Percentiles rank a stretch among this genome's conserved stretches.
Conservation (phyloP, 352 stramenopile species). For the Elongisporangium anandrum region DNA sequence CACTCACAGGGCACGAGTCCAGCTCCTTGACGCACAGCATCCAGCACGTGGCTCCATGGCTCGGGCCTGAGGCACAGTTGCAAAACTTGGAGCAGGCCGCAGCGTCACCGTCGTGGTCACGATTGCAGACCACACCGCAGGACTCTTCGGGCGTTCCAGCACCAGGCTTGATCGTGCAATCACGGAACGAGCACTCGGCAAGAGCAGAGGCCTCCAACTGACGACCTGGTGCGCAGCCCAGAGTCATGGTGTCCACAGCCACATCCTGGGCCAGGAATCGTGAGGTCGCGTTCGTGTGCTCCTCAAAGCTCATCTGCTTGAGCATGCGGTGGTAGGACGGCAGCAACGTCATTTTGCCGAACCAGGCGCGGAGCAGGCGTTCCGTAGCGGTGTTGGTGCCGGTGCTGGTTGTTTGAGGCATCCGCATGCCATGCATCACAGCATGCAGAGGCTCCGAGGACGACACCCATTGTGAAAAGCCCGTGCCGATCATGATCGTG, state of each 20-base stretch:
- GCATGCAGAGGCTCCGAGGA: constrained; percentile 38
- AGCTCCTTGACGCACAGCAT: constrained; percentile 51
- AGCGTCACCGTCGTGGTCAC: constrained; percentile 20
- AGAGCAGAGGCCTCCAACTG: constrained; percentile 29
- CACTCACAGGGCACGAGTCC: constrained; percentile 17
- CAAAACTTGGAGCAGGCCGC: constrained; percentile 19
- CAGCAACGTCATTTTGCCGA: constrained; percentile 62
- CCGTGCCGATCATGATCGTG: constrained; percentile 57
- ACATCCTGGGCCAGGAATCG: constrained; percentile 24
- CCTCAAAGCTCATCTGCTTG: constrained; percentile 35
- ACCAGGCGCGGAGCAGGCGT: constrained; percentile 43
- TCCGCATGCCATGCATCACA: constrained; percentile 57
- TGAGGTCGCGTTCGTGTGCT: constrained; percentile 29
- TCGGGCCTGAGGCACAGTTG: constrained; percentile 15
- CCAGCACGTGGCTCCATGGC: constrained; percentile 36
- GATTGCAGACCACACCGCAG: constrained; percentile 36
- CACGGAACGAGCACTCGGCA: constrained; percentile 21
- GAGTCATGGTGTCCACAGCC: constrained; percentile 17
- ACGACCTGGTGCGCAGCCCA: constrained; percentile 35
- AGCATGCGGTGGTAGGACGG: constrained; percentile 53
- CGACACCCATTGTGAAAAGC: constrained; percentile 44
- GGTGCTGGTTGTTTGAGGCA: constrained; percentile 27
- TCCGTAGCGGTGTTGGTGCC: constrained; percentile 8
- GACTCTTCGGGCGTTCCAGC: constrained; percentile 17
- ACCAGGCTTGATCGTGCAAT: constrained; percentile 24